Conservation (phyloP, 176 grass and related monocot species). For the Lolium rigidum region DNA sequence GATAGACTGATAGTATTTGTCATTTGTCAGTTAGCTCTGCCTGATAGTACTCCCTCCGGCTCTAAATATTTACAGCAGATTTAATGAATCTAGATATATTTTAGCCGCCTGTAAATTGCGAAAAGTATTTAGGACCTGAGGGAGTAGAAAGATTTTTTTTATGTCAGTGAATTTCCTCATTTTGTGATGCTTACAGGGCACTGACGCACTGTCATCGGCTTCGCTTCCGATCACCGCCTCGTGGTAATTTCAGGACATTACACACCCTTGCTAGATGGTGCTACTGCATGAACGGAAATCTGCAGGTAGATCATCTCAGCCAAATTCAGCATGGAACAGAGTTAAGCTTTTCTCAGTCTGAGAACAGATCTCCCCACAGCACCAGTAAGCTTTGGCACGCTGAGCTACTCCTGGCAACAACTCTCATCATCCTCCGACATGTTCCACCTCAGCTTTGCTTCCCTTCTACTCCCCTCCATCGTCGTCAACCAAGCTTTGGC, state of each 20-base stretch:
- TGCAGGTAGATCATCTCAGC: neutral
- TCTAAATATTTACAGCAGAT: no score
- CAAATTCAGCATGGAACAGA: neutral
- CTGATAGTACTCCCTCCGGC: no score
- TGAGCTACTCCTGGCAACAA: neutral
- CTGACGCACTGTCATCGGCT: neutral
- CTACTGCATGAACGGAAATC: neutral
- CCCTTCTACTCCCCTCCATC: constrained; percentile 46
- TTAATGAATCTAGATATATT: no score
- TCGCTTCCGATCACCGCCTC: neutral
- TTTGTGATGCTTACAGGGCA: neutral
- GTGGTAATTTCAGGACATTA: no score
- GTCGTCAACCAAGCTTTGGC: neutral
- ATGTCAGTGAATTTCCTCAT: neutral
- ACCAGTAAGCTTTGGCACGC: no score
- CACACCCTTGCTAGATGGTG: no score
- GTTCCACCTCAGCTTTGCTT: constrained; percentile 40
- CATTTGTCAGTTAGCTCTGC: neutral
- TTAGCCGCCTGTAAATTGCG: no score
- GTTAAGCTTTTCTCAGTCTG: neutral
- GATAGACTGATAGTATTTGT: no score
- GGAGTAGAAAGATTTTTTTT: no score
- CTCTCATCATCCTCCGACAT: constrained; percentile 24
- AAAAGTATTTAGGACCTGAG: no score
- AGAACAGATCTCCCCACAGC: no score